Evolutionary conservation across 2,329 filamentous ascomycete species (phyloP).

Genomic region (Phialemoniopsis sp.): DNA sequence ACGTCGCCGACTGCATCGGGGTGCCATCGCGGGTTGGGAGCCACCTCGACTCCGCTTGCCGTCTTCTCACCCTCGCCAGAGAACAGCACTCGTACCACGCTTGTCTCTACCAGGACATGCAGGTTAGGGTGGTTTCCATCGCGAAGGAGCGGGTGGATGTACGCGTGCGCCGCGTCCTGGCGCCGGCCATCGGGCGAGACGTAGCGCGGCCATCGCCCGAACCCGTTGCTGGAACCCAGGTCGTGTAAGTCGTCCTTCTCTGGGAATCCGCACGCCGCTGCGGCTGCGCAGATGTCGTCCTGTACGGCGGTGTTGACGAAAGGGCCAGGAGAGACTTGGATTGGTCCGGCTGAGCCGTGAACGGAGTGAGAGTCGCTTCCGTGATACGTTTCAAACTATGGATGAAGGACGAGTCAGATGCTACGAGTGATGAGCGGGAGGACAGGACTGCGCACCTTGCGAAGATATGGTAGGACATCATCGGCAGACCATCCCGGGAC

Average conservation of each 20-base stretch:
- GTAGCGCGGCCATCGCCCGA: constrained; percentile 9
- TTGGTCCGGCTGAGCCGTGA: constrained; percentile 44
- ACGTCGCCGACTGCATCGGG: background rate
- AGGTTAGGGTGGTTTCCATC: constrained; percentile 42
- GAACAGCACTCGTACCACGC: constrained; percentile 44
- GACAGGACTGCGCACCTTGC: constrained; percentile 35
- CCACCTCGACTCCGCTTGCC: constrained; percentile 46
- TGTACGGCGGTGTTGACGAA: constrained; percentile 30
- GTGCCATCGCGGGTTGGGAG: constrained; percentile 27
- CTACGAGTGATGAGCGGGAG: no score
- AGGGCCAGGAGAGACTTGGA: constrained; percentile 42
- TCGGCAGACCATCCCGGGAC: constrained; percentile 19
- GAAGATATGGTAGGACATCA: constrained; percentile 41
- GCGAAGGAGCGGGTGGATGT: constrained; percentile 45
- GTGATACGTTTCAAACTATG: constrained; percentile 42
- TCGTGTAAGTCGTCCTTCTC: constrained; percentile 44
- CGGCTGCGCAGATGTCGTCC: constrained; percentile 40
- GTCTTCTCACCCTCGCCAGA: constrained; percentile 28
- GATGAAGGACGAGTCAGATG: no score
- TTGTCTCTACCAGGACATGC: constrained; percentile 45
- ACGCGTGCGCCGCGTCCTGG: constrained; percentile 46
- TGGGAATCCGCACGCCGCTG: constrained; percentile 34
- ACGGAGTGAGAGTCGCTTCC: constrained; percentile 32
- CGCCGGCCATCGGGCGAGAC: constrained; percentile 37
- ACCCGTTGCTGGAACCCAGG: constrained; percentile 28